Percentiles rank a stretch among this genome's conserved stretches.
phyloP scores from a whole-genome alignment of 1,139 yeast genomes.

The Geotrichum europaeum region DNA sequence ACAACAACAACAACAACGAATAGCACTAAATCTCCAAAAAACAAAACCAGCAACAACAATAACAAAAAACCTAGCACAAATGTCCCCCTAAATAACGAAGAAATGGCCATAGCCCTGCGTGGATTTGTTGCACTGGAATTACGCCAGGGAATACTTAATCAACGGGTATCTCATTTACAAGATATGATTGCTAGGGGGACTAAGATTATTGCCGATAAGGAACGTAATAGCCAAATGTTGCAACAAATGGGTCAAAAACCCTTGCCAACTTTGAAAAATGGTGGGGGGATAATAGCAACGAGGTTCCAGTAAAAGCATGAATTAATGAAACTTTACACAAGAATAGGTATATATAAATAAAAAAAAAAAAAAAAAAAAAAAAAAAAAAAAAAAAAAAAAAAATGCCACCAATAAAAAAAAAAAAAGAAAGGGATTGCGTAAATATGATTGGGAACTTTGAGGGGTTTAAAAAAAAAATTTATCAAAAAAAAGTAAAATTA shows the following conservation, averaged over 20 bases:
- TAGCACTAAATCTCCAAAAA: no score
- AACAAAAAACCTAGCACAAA: not conserved
- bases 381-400: no score
- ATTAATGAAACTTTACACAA: not conserved
- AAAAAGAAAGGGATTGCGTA: no score
- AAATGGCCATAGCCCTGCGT: slow-evolving; percentile 3
- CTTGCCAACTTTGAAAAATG: not conserved
- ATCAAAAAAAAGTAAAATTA: not conserved
- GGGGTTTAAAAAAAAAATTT: not conserved
- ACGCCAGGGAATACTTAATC: slow-evolving; percentile 4
- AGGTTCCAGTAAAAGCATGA: not conserved
- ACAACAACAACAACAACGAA: no score
- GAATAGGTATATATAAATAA: no score
- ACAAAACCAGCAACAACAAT: no score
- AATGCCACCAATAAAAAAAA: no score
- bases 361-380: not conserved
- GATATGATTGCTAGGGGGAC: slow-evolving; percentile 7
- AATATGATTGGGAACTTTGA: no score
- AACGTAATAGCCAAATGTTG: not conserved
- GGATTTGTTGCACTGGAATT: slow-evolving; percentile 9
- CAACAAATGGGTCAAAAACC: not conserved
- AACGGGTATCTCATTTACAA: not conserved
- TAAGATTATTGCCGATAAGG: not conserved
- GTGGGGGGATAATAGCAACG: not conserved
- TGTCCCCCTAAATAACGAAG: not conserved